A percentile compares a stretch with the other conserved stretches of the same genome.
Evolutionary conservation across 176 grass and related monocot species (phyloP).

Genomic region (Oryza meyeriana): DNA sequence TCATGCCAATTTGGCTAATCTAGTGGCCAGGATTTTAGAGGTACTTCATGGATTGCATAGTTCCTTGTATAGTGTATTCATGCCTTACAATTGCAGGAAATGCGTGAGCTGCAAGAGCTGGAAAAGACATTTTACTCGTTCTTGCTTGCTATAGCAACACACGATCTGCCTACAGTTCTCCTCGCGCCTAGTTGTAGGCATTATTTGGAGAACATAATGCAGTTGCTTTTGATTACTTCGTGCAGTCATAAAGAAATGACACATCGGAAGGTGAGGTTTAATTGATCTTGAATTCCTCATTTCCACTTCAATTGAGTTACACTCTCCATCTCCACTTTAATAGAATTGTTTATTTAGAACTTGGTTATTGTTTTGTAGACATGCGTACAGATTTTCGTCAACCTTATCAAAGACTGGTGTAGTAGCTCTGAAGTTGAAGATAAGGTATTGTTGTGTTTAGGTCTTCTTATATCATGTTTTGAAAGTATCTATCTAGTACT

Average conservation of each 20-base stretch:
- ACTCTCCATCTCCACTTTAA: background rate
- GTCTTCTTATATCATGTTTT: conserved; percentile 10
- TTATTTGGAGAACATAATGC: conserved; percentile 77
- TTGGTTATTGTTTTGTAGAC: conserved; percentile 55
- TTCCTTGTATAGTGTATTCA: conserved; percentile 28
- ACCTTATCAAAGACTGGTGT: conserved; percentile 96
- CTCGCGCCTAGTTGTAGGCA: conserved; percentile 67
- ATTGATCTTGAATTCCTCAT: conserved; percentile 24
- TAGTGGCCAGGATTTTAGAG: conserved; percentile 12
- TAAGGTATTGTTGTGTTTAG: conserved; percentile 57
- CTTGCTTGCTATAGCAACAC: conserved; percentile 74
- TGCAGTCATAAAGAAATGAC: conserved; percentile 89
- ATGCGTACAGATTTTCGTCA: conserved; percentile 92
- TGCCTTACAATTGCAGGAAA: conserved; percentile 60
- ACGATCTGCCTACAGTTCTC: conserved; percentile 82
- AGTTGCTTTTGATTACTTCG: conserved; percentile 74
- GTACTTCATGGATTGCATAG: conserved; percentile 8
- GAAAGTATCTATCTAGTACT: conserved; percentile 20
- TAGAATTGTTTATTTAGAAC: conserved; percentile 10
- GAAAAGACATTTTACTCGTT: conserved; percentile 80
- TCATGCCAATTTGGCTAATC: background rate
- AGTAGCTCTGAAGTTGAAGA: conserved; percentile 60
- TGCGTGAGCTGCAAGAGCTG: conserved; percentile 93
- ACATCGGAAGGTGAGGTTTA: conserved; percentile 66
- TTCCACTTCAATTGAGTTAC: conserved; percentile 22